Percentiles rank a stretch among this genome's conserved stretches.
phyloP scores from a whole-genome alignment of 768 basidiomycete genomes.

The Zangia roseola region DNA sequence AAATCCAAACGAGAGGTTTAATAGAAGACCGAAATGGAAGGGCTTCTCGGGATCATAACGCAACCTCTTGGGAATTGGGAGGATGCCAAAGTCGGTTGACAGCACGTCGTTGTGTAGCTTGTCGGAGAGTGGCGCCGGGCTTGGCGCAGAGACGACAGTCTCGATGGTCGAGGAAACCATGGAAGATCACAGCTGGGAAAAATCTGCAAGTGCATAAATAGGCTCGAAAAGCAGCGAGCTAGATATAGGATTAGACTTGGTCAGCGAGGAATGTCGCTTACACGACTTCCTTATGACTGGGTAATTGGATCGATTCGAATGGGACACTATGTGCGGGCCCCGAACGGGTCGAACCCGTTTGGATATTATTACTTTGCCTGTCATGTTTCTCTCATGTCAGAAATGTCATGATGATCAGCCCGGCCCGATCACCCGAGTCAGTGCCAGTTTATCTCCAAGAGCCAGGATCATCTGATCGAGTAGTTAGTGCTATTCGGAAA shows the following conservation, averaged over 20 bases:
- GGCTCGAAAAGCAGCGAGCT: background rate
- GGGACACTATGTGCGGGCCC: too few relatives aligned
- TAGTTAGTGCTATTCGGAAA: too few relatives aligned
- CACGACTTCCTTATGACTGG: too few relatives aligned
- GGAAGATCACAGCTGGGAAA: background rate
- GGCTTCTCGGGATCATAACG: slow-evolving; percentile 51
- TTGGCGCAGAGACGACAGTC: background rate
- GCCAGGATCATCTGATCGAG: too few relatives aligned
- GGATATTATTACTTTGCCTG: too few relatives aligned
- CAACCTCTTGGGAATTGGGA: slow-evolving; percentile 60
- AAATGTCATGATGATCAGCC: too few relatives aligned
- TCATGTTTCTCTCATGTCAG: too few relatives aligned
- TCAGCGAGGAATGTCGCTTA: background rate
- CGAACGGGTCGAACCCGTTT: too few relatives aligned
- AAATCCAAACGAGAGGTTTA: slow-evolving; percentile 62
- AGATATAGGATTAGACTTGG: background rate
- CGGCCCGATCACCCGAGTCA: too few relatives aligned
- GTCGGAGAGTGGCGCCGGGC: background rate
- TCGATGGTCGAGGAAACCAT: slow-evolving; percentile 18
- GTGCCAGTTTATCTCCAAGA: too few relatives aligned
- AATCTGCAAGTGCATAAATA: slow-evolving; percentile 12
- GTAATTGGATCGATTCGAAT: too few relatives aligned
- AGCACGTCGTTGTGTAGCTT: background rate
- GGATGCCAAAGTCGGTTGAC: slow-evolving; percentile 54
- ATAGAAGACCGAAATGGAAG: slow-evolving; percentile 48